A percentile compares a stretch with the other conserved stretches of the same genome.
These are phyloP conservation scores for Didymellaceae sp. DNA, from an alignment of 2,329 filamentous ascomycete species.

Conservation along the genomic window DNA sequence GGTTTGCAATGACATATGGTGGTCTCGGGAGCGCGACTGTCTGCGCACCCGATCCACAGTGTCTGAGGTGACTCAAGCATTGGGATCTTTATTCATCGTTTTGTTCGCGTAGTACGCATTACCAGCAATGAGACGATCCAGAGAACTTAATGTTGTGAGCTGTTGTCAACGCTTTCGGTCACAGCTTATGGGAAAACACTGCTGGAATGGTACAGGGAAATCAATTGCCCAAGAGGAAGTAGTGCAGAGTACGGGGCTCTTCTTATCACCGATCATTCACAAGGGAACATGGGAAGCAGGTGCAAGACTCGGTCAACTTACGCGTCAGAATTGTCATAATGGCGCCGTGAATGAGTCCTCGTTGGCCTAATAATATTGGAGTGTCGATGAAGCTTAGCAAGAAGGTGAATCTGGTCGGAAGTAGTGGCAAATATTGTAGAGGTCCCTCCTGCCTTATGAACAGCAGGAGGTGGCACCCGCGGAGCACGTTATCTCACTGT, in stretches of 20 bases:
- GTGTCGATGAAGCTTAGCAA: no score
- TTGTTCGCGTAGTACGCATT: conserved; percentile 75
- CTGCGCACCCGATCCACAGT: conserved; percentile 87
- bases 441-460: not conserved
- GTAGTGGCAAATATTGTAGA: not conserved
- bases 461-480: not conserved
- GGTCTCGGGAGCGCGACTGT: conserved; percentile 84
- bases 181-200: no score
- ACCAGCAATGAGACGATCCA: conserved; percentile 67
- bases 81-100: conserved; percentile 69
- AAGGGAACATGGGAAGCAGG: no score
- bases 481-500: not conserved
- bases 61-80: conserved; percentile 71
- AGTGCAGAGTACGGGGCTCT: no score
- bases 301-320: no score
- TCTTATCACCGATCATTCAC: no score
- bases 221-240: no score
- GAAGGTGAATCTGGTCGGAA: not conserved
- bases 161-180: no score
- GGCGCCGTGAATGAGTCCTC: no score
- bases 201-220: no score
- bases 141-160: conserved; percentile 55
- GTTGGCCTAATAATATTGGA: no score
- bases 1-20: conserved; percentile 79
- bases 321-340: no score